Conservation (phyloP, 768 basidiomycete species). For the Russula sp. region DNA sequence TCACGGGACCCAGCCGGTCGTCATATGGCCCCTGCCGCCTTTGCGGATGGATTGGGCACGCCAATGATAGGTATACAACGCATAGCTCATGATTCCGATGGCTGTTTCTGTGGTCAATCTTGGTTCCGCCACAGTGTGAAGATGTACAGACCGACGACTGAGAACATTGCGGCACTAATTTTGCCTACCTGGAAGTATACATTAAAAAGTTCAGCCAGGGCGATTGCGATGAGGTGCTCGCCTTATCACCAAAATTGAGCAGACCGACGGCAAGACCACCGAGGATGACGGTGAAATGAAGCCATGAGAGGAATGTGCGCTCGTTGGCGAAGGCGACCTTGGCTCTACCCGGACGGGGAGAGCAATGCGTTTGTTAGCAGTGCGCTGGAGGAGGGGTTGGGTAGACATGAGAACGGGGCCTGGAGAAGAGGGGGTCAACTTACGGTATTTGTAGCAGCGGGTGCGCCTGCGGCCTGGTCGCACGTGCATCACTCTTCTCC, state of each 20-base stretch:
- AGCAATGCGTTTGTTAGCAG: slow-evolving; percentile 90
- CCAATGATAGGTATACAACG: slow-evolving; percentile 94
- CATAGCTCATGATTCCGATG: slow-evolving; percentile 96
- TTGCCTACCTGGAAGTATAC: slow-evolving; percentile 66
- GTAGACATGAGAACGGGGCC: slow-evolving; percentile 70
- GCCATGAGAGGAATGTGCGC: slow-evolving; percentile 96
- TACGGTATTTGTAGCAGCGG: slow-evolving; percentile 4
- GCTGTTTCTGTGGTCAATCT: slow-evolving; percentile 46
- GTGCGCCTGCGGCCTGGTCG: background rate
- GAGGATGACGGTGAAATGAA: slow-evolving; percentile 96
- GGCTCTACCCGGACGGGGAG: slow-evolving; percentile 90
- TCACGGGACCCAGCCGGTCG: slow-evolving; percentile 89
- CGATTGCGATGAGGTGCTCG: slow-evolving; percentile 36
- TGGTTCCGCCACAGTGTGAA: background rate
- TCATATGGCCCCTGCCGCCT: slow-evolving; percentile 93
- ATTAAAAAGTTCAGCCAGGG: background rate
- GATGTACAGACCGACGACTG: slow-evolving; percentile 70
- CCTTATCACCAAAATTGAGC: slow-evolving; percentile 97
- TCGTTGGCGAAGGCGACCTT: slow-evolving; percentile 96
- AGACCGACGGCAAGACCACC: slow-evolving; percentile 95
- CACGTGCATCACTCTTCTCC: slow-evolving; percentile 1
- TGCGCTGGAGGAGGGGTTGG: slow-evolving; percentile 94
- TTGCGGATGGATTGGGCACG: slow-evolving; percentile 88
- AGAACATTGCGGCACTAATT: slow-evolving; percentile 96
- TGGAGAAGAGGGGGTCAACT: background rate